Evolutionary conservation across 129 eudicot genomes (phyloP).

Genomic region (Pulicaria dysenterica): DNA sequence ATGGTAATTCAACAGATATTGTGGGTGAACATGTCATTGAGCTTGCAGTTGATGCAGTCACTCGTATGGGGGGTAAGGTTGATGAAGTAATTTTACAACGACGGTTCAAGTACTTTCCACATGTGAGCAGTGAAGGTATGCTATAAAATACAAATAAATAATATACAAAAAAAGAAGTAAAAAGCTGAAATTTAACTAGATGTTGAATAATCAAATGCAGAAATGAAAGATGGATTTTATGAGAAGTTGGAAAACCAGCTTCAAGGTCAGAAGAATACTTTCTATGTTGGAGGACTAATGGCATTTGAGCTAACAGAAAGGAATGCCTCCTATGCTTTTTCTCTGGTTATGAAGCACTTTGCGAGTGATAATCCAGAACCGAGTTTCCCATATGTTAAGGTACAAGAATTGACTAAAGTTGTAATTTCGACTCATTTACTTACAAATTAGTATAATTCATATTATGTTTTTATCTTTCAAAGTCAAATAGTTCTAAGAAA

Average conservation of each 20-base stretch:
- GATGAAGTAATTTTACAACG: constrained; percentile 41
- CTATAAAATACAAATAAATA: background rate
- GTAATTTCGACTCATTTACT: background rate
- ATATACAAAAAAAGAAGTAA: background rate
- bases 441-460: background rate
- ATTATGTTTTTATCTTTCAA: background rate
- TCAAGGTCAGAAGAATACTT: constrained; percentile 48
- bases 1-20: constrained; percentile 46
- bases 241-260: constrained; percentile 46
- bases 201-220: constrained; percentile 22
- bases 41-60: constrained; percentile 40
- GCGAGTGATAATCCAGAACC: constrained; percentile 37
- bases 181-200: no score
- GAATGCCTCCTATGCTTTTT: constrained; percentile 46
- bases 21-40: constrained; percentile 26
- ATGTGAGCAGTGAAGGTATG: constrained; percentile 43
- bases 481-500: no score
- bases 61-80: constrained; percentile 44
- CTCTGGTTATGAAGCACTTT: constrained; percentile 44
- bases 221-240: constrained; percentile 56
- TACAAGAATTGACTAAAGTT: constrained; percentile 21
- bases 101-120: constrained; percentile 53
- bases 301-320: constrained; percentile 60
- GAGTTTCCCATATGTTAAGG: constrained; percentile 47
- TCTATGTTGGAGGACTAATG: constrained; percentile 49